Evolutionary conservation across 2,329 filamentous ascomycete genomes (phyloP), one percentile per base, ranked within the genome.

Genomic region (Ophiostoma angusticollis): DNA sequence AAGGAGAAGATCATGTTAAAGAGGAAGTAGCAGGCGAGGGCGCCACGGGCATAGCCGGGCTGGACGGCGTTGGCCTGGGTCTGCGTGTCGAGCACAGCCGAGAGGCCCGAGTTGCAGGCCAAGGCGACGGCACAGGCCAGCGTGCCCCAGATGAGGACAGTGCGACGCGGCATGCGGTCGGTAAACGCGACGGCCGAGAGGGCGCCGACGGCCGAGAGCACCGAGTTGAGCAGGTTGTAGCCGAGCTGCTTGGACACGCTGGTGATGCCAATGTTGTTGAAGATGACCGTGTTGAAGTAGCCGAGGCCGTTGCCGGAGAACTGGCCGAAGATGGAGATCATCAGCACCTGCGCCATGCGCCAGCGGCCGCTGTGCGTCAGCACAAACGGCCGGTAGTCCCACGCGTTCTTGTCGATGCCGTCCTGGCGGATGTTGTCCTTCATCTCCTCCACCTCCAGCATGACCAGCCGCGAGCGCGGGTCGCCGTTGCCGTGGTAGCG

Each of bases 261-360:
- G 2, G 42, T 52, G 45, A 64, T 49, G 23, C 62, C 61, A 19
- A 64, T 54, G 37, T 56, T 54, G 30, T 58, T 45, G 49, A 64
- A 67, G 47, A 69, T 68, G 27, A 57, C 58, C 7, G 65, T 57
- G 51, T 68, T 68, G 53, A 67, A 69, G 54, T 68, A 69, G 12
- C 64, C 63, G 6, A 68, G 58, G 37, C 64, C 64, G 41, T 67
- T 67, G 16, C 65, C 65, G 1, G 65, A 67, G 52, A 66, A 68
- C 48, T 68, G 64, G 13, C 64, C 65, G 40, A 68, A 68, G 44
- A 67, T 55, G 31, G 64, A 64, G 45, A 68, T 67, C 62, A 68
- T 66, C 45, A 67, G 45, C 30, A 68, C 64, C 43, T 68, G 64
- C 5, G 58, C 54, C 39, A 65, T 62, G 18, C 65, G 58, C 64